Base-by-base conservation (phyloP, 2,329 filamentous ascomycete species). In the Pseudogymnoascus sp. region DNA sequence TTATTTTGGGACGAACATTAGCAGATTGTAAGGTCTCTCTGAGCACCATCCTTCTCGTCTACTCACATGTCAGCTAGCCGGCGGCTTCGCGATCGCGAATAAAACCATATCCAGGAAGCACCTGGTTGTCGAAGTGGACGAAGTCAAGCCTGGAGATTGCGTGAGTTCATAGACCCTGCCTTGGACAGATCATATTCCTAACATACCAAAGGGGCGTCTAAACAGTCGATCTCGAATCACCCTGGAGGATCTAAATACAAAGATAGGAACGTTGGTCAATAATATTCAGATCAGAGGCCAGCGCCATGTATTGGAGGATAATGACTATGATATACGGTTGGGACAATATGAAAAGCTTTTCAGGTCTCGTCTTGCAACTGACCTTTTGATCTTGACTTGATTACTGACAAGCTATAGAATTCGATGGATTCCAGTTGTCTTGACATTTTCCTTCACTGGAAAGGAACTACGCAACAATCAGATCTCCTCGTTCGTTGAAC, bases 21-120 rank as follows among this genome's bases (percentile, higher is more conserved):
- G 82, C 83, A 63, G 86, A 89, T 70, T 80, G 86, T 85, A 80
- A 69, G 80, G 69, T 64, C 38, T 64, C 59, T 38, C 28, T 21
- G 6, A 12, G 28, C 34, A 11, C 9, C 4, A 56, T 21, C 5
- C 23, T 21, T 34, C 46, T 62, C 16, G 38, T 68, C 9, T 62
- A 18, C n/a, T 7, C 43, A 16, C 40, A 46, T 25, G 53, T 16
- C 38, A 59, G 40, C 66, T 49, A 90, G 88, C 84, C 62, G 84
- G 85, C 2, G 85, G 83, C 70, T 77, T 90, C 68, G 86, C 84
- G 23, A 89, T 96, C 68, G 84, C 88, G 5, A 84, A 95, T 71
- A 90, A 89, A 71, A 89, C 88, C 1, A 90, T 99, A 59, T 99
- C 95, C 34, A 84, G 93, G 63, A 91, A 95, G 71, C 95, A 99